Evolutionary conservation across 495 filamentous ascomycete species (phyloP).

Genomic region (Hyaloscypha hepaticicola): DNA sequence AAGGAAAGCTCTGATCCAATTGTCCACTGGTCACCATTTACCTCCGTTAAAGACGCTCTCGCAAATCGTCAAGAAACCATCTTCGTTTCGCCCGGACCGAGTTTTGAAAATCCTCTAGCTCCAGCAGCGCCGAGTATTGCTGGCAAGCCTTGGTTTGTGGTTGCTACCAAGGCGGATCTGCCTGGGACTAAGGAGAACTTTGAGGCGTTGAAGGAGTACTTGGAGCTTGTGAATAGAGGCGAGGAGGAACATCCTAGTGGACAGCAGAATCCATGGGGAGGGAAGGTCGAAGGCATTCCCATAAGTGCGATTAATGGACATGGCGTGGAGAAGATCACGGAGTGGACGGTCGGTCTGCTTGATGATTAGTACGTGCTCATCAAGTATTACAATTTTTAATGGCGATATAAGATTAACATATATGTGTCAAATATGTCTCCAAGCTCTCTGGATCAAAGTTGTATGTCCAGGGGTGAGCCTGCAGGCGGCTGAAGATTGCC

Average conservation of each 20-base stretch:
- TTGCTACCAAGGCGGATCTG: constrained; percentile 93
- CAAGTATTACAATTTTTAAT: too few relatives aligned
- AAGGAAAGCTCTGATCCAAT: constrained; percentile 48
- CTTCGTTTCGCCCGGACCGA: constrained; percentile 36
- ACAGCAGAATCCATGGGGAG: constrained; percentile 63
- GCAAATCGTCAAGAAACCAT: constrained; percentile 29
- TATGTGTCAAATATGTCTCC: not conserved
- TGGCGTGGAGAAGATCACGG: constrained; percentile 75
- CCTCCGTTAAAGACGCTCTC: constrained; percentile 26
- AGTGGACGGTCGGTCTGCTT: constrained; percentile 73
- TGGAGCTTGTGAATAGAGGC: constrained; percentile 58
- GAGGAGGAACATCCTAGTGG: constrained; percentile 67
- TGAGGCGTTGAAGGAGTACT: constrained; percentile 61
- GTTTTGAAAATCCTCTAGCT: constrained; percentile 28
- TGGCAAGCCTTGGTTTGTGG: constrained; percentile 93
- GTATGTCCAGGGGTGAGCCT: too few relatives aligned
- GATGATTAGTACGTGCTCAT: constrained; percentile 24
- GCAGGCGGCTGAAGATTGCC: too few relatives aligned
- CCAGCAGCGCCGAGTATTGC: constrained; percentile 59
- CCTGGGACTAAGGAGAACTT: constrained; percentile 78
- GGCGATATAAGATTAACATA: not conserved
- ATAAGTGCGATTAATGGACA: constrained; percentile 86
- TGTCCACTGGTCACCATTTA: constrained; percentile 27
- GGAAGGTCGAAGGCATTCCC: constrained; percentile 67
- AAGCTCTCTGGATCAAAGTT: too few relatives aligned